phyloP scores from a whole-genome alignment of 257 asterid genomes.

The Cordia subcordata region DNA sequence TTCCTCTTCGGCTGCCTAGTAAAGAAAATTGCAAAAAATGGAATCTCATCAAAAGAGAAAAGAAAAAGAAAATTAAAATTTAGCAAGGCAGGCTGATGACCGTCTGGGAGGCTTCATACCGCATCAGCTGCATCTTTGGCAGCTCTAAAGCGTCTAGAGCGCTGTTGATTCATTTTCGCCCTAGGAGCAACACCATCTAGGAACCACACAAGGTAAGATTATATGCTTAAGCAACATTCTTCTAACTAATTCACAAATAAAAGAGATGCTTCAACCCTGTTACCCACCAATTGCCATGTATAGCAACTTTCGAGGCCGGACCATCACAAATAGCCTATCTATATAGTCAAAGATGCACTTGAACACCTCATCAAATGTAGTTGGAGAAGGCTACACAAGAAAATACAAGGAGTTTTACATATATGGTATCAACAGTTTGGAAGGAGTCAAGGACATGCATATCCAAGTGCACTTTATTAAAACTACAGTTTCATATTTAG shows the following conservation, averaged over 20 bases:
- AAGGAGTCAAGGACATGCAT: too few relatives aligned
- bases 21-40: conserved; percentile 12
- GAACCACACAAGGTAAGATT: conserved; percentile 17
- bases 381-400: conserved; percentile 87
- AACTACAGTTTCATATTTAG: too few relatives aligned
- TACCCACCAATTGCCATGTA: conserved; percentile 97
- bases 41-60: neutral
- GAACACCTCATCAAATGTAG: conserved; percentile 85
- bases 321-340: conserved; percentile 91
- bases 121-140: conserved; percentile 95
- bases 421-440: neutral
- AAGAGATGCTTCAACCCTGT: conserved; percentile 13
- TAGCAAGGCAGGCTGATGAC: neutral
- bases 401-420: conserved; percentile 10
- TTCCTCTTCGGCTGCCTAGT: conserved; percentile 91
- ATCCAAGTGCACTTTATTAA: too few relatives aligned
- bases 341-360: conserved; percentile 92
- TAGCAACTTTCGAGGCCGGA: conserved; percentile 82
- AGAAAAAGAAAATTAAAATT: neutral
- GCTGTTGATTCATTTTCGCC: conserved; percentile 97
- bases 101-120: conserved; percentile 36
- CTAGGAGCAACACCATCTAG: conserved; percentile 98
- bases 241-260: neutral
- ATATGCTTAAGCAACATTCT: neutral
- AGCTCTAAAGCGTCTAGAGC: conserved; percentile 94